Percentiles rank a stretch among this genome's conserved stretches.
Evolutionary conservation across 108 stramenopile species (phyloP).

Genomic region (Fragilariopsis cylindrus): DNA sequence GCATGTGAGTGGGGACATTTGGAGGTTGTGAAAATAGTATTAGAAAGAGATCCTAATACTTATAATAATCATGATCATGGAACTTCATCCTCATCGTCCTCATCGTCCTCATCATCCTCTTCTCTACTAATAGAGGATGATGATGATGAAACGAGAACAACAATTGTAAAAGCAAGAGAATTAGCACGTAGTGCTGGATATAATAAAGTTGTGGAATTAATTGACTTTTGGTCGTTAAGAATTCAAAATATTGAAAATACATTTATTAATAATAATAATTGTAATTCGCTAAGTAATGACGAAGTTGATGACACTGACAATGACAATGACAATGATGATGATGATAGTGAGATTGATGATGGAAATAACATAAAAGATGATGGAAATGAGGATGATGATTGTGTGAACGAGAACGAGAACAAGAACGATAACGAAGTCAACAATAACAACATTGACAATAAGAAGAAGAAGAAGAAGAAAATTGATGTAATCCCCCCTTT

Average conservation of each 20-base stretch:
- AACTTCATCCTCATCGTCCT: no score
- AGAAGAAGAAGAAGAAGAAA: background rate
- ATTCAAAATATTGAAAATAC: slow-evolving; percentile 3
- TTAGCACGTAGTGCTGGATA: slow-evolving; percentile 25
- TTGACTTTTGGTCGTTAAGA: slow-evolving; percentile 9
- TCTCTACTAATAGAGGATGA: background rate
- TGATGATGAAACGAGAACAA: slow-evolving; percentile 5
- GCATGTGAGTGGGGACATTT: slow-evolving; percentile 33
- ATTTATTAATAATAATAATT: background rate
- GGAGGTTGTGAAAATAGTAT: slow-evolving; percentile 2
- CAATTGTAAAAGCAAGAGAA: slow-evolving; percentile 12
- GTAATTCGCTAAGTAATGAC: background rate
- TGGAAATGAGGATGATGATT: background rate
- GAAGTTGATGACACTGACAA: background rate
- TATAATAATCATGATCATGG: no score
- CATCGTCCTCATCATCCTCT: no score
- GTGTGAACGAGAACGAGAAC: background rate
- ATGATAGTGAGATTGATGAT: background rate
- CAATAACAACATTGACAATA: background rate
- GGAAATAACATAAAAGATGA: background rate
- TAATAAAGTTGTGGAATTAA: slow-evolving; percentile 2
- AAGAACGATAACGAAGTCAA: background rate
- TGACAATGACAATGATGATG: background rate
- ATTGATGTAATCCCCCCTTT: background rate
- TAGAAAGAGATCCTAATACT: slow-evolving; percentile 3